Conservation (phyloP, 768 basidiomycete species). For the Austroboletus eburneus region DNA sequence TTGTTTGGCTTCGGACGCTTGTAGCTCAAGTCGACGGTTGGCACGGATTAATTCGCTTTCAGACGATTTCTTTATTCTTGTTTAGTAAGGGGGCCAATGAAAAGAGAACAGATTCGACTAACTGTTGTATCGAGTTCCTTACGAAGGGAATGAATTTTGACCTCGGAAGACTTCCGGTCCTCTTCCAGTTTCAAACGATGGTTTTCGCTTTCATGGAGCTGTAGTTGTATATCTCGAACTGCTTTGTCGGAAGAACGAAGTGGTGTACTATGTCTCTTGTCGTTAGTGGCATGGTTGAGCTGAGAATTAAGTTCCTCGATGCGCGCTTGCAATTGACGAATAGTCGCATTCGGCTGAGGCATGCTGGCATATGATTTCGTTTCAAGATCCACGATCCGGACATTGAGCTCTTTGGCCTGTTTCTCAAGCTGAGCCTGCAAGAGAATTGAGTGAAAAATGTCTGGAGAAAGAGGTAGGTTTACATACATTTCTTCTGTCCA, state of each 20-base stretch:
- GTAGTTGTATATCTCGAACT: slow-evolving; percentile 49
- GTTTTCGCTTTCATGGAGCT: slow-evolving; percentile 58
- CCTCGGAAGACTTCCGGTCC: slow-evolving; percentile 56
- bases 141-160: slow-evolving; percentile 54
- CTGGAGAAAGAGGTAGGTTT: background rate
- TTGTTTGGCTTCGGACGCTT: slow-evolving; percentile 71
- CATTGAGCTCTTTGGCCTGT: slow-evolving; percentile 78
- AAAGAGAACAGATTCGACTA: slow-evolving; percentile 22
- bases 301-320: slow-evolving; percentile 64
- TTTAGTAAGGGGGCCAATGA: slow-evolving; percentile 1
- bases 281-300: slow-evolving; percentile 40
- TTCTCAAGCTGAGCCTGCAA: slow-evolving; percentile 76
- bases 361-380: slow-evolving; percentile 67
- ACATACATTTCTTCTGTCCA: slow-evolving; percentile 73
- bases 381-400: slow-evolving; percentile 79
- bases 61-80: slow-evolving; percentile 54
- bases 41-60: slow-evolving; percentile 64
- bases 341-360: slow-evolving; percentile 51
- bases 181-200: slow-evolving; percentile 60
- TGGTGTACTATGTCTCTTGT: slow-evolving; percentile 34
- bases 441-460: background rate
- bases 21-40: slow-evolving; percentile 74
- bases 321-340: slow-evolving; percentile 61
- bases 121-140: slow-evolving; percentile 60
- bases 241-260: slow-evolving; percentile 43